A percentile compares a stretch with the other conserved stretches of the same genome.
phyloP scores from a whole-genome alignment of 1,284 basidiomycete genomes.

The Anthracocystis setariae region DNA sequence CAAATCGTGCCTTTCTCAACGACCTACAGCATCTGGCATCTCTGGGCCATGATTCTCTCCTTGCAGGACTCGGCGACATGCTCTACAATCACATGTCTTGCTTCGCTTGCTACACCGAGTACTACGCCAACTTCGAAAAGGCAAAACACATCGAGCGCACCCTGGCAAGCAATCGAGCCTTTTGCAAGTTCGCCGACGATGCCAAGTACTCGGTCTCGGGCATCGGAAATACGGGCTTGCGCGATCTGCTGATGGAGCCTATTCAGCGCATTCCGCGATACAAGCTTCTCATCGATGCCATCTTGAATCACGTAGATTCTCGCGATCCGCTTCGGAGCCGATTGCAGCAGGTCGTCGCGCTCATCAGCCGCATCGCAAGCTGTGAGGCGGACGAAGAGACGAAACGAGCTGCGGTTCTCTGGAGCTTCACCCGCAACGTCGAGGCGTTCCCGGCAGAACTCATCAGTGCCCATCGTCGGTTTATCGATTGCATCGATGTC shows the following conservation, averaged over 20 bases:
- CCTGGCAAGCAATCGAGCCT: conserved; percentile 81
- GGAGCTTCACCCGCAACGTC: conserved; percentile 83
- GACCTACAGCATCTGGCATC: conserved; percentile 77
- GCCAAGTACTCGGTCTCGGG: conserved; percentile 89
- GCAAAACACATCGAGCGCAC: conserved; percentile 88
- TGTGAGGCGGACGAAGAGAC: conserved; percentile 94
- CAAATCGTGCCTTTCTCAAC: conserved; percentile 84
- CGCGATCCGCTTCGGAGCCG: conserved; percentile 70
- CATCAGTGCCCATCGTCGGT: conserved; percentile 77
- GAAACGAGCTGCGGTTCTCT: conserved; percentile 86
- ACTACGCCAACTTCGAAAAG: conserved; percentile 91
- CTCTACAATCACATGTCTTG: conserved; percentile 72
- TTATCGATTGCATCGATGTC: conserved; percentile 92
- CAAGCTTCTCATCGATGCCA: conserved; percentile 84
- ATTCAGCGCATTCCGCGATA: conserved; percentile 98
- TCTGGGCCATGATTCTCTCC: conserved; percentile 72
- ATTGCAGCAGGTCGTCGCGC: conserved; percentile 84
- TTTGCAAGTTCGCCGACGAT: conserved; percentile 77
- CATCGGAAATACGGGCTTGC: conserved; percentile 78
- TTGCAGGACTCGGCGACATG: conserved; percentile 82
- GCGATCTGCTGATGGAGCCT: conserved; percentile 97
- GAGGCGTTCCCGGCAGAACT: conserved; percentile 82
- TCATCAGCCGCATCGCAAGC: conserved; percentile 88
- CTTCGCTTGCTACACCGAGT: conserved; percentile 89
- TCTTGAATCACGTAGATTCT: conserved; percentile 54